Evolutionary conservation across 2,329 filamentous ascomycete genomes (phyloP).

Genomic region (Fusarium gaditjirri): DNA sequence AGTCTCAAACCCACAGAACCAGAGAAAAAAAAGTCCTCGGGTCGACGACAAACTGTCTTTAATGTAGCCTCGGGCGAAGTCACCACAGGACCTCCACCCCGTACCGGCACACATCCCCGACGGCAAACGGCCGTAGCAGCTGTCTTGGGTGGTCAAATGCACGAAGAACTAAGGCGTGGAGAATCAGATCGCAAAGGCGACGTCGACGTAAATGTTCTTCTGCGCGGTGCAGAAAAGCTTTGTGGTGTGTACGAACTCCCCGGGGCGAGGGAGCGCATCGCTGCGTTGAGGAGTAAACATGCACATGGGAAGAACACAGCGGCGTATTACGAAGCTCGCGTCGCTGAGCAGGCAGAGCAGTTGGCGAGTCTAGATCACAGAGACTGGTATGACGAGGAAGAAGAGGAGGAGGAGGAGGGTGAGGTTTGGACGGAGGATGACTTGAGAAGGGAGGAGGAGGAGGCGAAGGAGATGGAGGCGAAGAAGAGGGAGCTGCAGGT

Average conservation of each 20-base stretch:
- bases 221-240: slow-evolving; percentile 89
- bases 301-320: slow-evolving; percentile 78
- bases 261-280: slow-evolving; percentile 81
- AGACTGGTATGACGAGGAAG: slow-evolving; percentile 66
- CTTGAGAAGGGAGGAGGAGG: slow-evolving; percentile 74
- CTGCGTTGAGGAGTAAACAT: slow-evolving; percentile 76
- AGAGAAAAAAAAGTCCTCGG: slow-evolving; percentile 50
- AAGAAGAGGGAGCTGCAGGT: slow-evolving; percentile 67
- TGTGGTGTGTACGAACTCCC: slow-evolving; percentile 87
- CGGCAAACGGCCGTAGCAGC: slow-evolving; percentile 88
- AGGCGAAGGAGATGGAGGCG: slow-evolving; percentile 65
- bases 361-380: slow-evolving; percentile 76
- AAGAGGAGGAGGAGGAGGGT: slow-evolving; percentile 57
- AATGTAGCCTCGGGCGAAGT: slow-evolving; percentile 72
- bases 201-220: slow-evolving; percentile 85
- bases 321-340: slow-evolving; percentile 81
- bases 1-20: slow-evolving; percentile 50
- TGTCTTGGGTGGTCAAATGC: slow-evolving; percentile 87
- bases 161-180: slow-evolving; percentile 76
- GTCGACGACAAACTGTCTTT: slow-evolving; percentile 72
- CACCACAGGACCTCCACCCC: slow-evolving; percentile 64
- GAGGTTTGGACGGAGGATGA: slow-evolving; percentile 74
- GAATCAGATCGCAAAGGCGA: slow-evolving; percentile 69
- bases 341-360: slow-evolving; percentile 79
- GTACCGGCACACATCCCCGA: slow-evolving; percentile 63